Evolutionary conservation across 345 rosid genomes (phyloP), one percentile per base, ranked within the genome.

Genomic region (Gossypium herbaceum): DNA sequence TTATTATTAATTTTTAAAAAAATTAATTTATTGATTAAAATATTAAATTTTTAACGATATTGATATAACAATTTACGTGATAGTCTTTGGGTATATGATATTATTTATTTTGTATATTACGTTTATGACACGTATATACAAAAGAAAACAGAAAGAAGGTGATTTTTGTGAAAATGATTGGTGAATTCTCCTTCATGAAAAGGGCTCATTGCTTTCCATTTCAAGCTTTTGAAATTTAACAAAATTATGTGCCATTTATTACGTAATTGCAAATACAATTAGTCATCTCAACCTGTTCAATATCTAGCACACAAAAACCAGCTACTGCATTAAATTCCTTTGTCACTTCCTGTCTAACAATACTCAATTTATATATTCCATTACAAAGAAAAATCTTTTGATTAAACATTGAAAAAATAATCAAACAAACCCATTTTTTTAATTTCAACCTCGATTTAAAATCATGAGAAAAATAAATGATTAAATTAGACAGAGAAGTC

Each of bases 41-140:
- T n/a, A n/a, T n/a, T n/a, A n/a, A n/a, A n/a, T n/a, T n/a, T 34
- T 34, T 34, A 34, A 34, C 1, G 41, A 34, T 34, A 34, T 34
- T 34, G 1, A 34, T 0, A 34, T 34, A 5, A 34, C 1, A 34
- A 34, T 0, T 5, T 1, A 34, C 1, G 1, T 5, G 0, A 0
- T 34, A 34, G 0, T 34, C 1, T 0, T 4, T 34, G 0, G 5
- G 0, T 3, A 29, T 0, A 29, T 29, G 34, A 29, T 29, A 29
- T 0, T 29, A 3, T 29, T 29, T 29, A 0, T 29, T 0, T 29
- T 29, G 5, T 4, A 34, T 34, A 34, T 3, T 2, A 27, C 1
- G 24, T 24, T 24, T 24, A 24, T 24, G 24, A 24, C 0, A 29
- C 4, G 29, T 27, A 27, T 27, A 27, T 27, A 3, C 3, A 2